Percentiles rank a stretch among this genome's conserved stretches.
Evolutionary conservation across 306 rosid genomes (phyloP).

Genomic region (Inga oerstediana): DNA sequence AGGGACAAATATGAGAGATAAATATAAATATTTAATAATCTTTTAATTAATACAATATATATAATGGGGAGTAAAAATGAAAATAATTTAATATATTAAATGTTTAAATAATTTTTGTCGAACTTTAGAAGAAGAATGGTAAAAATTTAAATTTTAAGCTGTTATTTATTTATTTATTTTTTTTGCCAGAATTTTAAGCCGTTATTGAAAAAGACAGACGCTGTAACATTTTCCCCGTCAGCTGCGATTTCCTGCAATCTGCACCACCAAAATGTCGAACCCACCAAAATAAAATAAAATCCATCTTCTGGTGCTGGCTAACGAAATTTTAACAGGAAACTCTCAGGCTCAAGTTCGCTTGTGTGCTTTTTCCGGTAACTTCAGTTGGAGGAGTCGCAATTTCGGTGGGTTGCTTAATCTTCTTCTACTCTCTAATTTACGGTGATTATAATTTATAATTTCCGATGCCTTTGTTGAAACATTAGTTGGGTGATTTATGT

Average conservation of each 20-base stretch:
- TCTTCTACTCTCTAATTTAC: not conserved
- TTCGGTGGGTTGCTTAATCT: not conserved
- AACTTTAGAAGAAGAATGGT: no score
- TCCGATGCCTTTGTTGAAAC: not conserved
- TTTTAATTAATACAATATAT: no score
- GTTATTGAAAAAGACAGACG: no score
- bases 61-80: no score
- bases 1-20: no score
- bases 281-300: not conserved
- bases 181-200: no score
- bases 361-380: constrained; percentile 25
- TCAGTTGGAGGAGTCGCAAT: not conserved
- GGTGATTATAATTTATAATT: not conserved
- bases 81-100: no score
- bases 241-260: constrained; percentile 25
- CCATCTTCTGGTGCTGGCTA: not conserved
- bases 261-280: constrained; percentile 33
- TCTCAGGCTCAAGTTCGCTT: constrained; percentile 28
- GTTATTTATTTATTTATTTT: no score
- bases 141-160: no score
- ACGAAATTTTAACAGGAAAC: constrained; percentile 28
- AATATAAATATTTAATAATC: no score
- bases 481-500: not conserved
- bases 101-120: no score
- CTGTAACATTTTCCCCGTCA: not conserved